phyloP scores from a whole-genome alignment of 768 basidiomycete genomes.

The Tubosaeta sp. region DNA sequence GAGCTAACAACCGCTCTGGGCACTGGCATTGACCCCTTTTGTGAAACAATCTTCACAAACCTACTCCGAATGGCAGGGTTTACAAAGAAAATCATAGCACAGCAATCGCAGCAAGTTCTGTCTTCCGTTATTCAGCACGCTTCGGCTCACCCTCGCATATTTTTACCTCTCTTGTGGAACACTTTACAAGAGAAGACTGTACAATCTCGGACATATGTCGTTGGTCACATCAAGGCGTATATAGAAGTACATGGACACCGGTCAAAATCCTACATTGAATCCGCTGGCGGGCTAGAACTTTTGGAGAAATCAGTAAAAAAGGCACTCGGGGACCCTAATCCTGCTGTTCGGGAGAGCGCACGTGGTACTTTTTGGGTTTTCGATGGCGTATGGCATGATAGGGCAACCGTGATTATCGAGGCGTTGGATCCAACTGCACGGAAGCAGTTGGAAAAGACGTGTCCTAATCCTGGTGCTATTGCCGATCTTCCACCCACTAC shows the following conservation, averaged over 20 bases:
- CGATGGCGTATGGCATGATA: conserved; percentile 68
- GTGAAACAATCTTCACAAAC: conserved; percentile 71
- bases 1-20: conserved; percentile 72
- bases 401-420: conserved; percentile 59
- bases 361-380: conserved; percentile 80
- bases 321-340: conserved; percentile 73
- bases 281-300: conserved; percentile 59
- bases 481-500: conserved; percentile 47
- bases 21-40: conserved; percentile 68
- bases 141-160: conserved; percentile 63
- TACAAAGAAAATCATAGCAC: conserved; percentile 89
- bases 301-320: conserved; percentile 74
- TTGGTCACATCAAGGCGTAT: conserved; percentile 71
- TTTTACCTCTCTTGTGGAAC: conserved; percentile 65
- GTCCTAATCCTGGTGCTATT: conserved; percentile 54
- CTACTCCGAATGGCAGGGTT: conserved; percentile 83
- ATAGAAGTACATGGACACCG: conserved; percentile 68
- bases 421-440: conserved; percentile 61
- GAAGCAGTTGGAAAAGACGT: conserved; percentile 84
- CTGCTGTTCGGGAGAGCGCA: conserved; percentile 69
- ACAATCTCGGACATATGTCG: conserved; percentile 62
- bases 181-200: conserved; percentile 77
- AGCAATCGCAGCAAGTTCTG: conserved; percentile 76
- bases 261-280: conserved; percentile 64
- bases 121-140: conserved; percentile 64